A percentile compares a stretch with the other conserved stretches of the same genome.
phyloP scores from a whole-genome alignment of 192 early-diverging fungal species.

The Coemansia sp. region DNA sequence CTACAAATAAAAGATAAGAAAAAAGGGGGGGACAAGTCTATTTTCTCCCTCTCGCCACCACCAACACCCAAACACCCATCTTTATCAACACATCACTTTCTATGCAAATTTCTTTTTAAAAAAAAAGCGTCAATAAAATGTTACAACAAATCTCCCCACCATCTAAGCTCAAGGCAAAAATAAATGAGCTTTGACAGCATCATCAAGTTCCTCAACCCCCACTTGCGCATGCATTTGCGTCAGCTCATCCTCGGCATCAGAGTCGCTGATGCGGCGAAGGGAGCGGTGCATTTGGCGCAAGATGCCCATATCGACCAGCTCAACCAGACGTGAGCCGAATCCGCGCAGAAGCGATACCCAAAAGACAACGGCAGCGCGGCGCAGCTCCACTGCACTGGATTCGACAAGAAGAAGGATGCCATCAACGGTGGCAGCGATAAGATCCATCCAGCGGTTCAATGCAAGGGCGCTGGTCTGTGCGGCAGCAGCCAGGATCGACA shows the following conservation, averaged over 20 bases:
- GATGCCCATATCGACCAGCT: conserved; percentile 58
- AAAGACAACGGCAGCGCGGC: conserved; percentile 71
- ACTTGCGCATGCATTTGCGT: conserved; percentile 68
- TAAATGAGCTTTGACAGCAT: conserved; percentile 52
- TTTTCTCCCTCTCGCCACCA: not conserved
- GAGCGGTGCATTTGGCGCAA: conserved; percentile 59
- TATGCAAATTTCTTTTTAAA: no score
- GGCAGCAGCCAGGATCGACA: conserved; percentile 65
- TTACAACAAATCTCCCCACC: not conserved
- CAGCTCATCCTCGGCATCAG: conserved; percentile 67
- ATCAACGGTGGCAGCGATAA: conserved; percentile 67
- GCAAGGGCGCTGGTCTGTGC: conserved; percentile 73
- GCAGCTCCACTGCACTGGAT: conserved; percentile 27
- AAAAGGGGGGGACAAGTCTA: no score
- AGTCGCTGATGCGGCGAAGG: conserved; percentile 62
- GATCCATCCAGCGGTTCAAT: conserved; percentile 63
- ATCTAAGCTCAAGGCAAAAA: not conserved
- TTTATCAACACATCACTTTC: no score
- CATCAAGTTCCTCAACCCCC: conserved; percentile 69
- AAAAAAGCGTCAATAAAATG: no score
- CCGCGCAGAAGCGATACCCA: conserved; percentile 71
- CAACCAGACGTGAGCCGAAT: conserved; percentile 57
- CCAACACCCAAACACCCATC: no score
- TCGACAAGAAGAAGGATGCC: conserved; percentile 58
- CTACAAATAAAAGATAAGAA: conserved; percentile 15